These are phyloP conservation scores for Sicyos baderoa DNA, from an alignment of 306 rosid genomes.

Conservation along the genomic window DNA sequence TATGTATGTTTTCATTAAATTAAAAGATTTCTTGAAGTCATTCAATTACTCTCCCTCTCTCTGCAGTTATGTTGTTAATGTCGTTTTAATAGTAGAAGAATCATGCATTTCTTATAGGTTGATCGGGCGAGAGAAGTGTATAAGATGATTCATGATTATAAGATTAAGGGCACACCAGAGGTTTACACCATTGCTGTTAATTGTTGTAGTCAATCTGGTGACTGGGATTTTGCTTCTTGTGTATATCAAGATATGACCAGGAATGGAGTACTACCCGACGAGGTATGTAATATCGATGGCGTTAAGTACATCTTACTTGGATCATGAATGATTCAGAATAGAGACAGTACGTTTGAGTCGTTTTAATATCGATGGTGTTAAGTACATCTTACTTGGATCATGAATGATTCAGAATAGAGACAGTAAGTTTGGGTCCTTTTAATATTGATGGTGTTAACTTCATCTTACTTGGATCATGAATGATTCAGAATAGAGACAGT, in stretches of 20 bases:
- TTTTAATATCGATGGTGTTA: constrained; percentile 13
- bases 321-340: constrained; percentile 15
- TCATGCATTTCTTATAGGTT: constrained; percentile 42
- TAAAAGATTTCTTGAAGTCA: constrained; percentile 12
- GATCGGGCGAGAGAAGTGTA: constrained; percentile 79
- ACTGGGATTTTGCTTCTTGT: constrained; percentile 70
- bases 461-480: constrained; percentile 13
- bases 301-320: constrained; percentile 8
- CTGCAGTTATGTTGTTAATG: constrained; percentile 13
- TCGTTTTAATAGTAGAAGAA: constrained; percentile 4
- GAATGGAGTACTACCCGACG: constrained; percentile 78
- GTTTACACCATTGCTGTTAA: constrained; percentile 91
- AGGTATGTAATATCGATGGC: constrained; percentile 38
- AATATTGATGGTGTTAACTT: constrained; percentile 12
- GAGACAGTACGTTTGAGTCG: too few species aligned
- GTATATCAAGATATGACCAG: constrained; percentile 65
- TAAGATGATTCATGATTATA: constrained; percentile 58
- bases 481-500: constrained; percentile 10
- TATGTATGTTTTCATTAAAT: constrained; percentile 35
- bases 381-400: constrained; percentile 12
- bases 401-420: constrained; percentile 10
- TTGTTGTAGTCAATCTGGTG: constrained; percentile 79
- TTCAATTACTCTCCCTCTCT: constrained; percentile 16
- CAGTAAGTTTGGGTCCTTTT: too few species aligned
- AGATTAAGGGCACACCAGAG: constrained; percentile 76